Evolutionary conservation across 2,329 filamentous ascomycete genomes (phyloP).

Genomic region (Pseudomassariella vexata): DNA sequence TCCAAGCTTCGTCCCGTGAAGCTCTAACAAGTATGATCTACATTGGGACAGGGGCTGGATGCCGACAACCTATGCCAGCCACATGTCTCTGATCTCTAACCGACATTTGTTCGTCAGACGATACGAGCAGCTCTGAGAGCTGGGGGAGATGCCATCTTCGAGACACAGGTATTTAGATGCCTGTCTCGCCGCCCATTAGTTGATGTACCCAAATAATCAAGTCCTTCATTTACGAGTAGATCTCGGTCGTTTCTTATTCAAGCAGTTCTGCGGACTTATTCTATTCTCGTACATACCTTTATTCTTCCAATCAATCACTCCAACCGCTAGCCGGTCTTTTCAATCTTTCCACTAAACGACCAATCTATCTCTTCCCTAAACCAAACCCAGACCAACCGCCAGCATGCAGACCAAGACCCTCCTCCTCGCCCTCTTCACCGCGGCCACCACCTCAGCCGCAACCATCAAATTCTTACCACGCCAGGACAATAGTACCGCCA

Average conservation of each 20-base stretch:
- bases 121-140: background rate
- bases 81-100: conserved; percentile 1
- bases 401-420: conserved; percentile 16
- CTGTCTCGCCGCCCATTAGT: no score
- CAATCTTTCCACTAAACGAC: background rate
- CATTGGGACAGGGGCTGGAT: no score
- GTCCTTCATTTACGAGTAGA: conserved; percentile 14
- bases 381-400: no score
- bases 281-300: conserved; percentile 9
- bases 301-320: conserved; percentile 1
- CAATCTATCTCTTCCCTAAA: background rate
- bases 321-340: conserved; percentile 4
- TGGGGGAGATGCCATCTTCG: background rate
- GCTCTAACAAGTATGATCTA: conserved; percentile 6
- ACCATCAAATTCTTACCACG: conserved; percentile 8
- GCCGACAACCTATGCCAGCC: conserved; percentile 4
- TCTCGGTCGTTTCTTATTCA: conserved; percentile 9
- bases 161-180: background rate
- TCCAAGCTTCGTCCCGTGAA: conserved; percentile 3
- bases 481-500: conserved; percentile 11
- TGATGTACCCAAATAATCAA: no score
- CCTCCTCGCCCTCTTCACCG: conserved; percentile 13
- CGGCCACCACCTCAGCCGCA: conserved; percentile 8
- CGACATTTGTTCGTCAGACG: no score
- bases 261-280: conserved; percentile 15